Conservation (phyloP, 805 yeast species). For the Saturnispora ahearnii region DNA sequence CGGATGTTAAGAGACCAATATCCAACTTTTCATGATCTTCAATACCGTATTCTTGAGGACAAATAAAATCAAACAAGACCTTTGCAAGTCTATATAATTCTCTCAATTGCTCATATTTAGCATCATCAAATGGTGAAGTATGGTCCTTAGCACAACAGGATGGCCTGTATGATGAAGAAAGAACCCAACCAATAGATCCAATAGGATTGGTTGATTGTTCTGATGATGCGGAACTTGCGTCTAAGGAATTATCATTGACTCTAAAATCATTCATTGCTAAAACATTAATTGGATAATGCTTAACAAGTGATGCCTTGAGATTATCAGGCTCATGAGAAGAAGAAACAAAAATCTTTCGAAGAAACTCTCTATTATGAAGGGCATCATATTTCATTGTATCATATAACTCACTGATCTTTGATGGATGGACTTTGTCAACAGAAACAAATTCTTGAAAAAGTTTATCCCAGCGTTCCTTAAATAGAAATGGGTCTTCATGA, state of each 20-base stretch:
- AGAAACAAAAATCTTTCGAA: constrained; percentile 74
- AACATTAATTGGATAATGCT: constrained; percentile 64
- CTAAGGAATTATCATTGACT: constrained; percentile 36
- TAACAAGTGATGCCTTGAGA: constrained; percentile 43
- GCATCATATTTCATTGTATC: constrained; percentile 99
- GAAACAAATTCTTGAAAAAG: constrained; percentile 83
- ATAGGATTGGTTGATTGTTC: constrained; percentile 29
- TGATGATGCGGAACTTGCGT: constrained; percentile 17
- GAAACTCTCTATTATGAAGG: constrained; percentile 82
- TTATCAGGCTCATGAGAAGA: constrained; percentile 29
- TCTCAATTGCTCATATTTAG: constrained; percentile 68
- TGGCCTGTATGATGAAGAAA: constrained; percentile 28
- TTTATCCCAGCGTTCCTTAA: constrained; percentile 96
- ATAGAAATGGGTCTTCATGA: constrained; percentile 84
- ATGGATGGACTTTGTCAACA: constrained; percentile 95
- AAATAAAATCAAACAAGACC: constrained; percentile 90
- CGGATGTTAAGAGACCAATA: constrained; percentile 86
- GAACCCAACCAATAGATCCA: constrained; percentile 69
- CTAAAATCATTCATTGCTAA: constrained; percentile 71
- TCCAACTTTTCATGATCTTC: constrained; percentile 92
- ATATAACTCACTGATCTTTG: constrained; percentile 90
- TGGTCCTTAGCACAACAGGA: constrained; percentile 12
- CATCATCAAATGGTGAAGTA: constrained; percentile 60
- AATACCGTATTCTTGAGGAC: constrained; percentile 98
- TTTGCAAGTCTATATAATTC: constrained; percentile 87